phyloP scores from a whole-genome alignment of 2,329 filamentous ascomycete species.

The Aspergillus versicolor region DNA sequence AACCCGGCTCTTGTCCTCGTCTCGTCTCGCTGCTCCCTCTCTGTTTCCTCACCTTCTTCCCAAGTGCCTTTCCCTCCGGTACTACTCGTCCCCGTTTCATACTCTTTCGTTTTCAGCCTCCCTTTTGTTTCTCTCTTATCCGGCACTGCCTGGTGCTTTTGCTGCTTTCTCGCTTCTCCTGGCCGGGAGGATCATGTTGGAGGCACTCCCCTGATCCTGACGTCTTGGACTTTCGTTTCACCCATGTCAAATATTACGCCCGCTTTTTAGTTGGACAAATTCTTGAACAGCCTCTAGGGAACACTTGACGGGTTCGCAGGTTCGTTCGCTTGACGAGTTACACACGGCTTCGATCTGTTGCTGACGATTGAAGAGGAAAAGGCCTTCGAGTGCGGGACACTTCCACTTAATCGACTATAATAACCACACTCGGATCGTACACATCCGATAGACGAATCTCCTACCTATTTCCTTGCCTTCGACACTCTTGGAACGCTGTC shows the following conservation, averaged over 20 bases:
- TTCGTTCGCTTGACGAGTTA: background rate
- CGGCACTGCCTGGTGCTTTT: conserved; percentile 4
- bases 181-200: conserved; percentile 14
- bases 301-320: background rate
- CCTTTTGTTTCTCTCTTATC: background rate
- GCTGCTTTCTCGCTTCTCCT: conserved; percentile 22
- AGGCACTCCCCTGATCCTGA: conserved; percentile 16
- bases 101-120: conserved; percentile 8
- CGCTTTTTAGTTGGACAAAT: conserved; percentile 4
- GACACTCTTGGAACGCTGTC: background rate
- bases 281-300: background rate
- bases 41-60: conserved; percentile 5
- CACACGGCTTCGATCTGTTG: background rate
- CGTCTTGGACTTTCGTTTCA: conserved; percentile 10
- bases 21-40: conserved; percentile 12
- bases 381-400: conserved; percentile 7
- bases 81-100: background rate
- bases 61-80: background rate
- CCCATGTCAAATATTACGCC: conserved; percentile 7
- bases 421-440: background rate
- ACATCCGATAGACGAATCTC: background rate
- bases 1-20: conserved; percentile 9
- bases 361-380: background rate
- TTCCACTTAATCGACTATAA: background rate
- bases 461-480: background rate